Base-by-base conservation (phyloP, 306 rosid genomes). In the Aeschynomene evenia region DNA sequence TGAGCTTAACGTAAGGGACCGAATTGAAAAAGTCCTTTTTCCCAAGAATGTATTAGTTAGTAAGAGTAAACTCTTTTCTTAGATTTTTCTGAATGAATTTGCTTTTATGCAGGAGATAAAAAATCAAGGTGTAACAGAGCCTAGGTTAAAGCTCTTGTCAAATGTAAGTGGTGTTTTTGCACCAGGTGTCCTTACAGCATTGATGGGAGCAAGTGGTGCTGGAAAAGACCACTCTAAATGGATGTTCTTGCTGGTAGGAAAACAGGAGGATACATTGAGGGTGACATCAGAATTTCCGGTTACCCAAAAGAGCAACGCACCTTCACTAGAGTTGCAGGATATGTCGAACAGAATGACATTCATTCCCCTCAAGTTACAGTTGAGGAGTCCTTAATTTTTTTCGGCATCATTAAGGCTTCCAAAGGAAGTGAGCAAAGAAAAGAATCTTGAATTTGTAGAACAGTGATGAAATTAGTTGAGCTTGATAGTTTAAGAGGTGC, bases 231-330 rank as follows among this genome's bases (percentile, higher is more conserved):
- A 91, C 97, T 63, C 64, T 91, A 74, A n/a, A 88, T 91, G 97
- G 97, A 91, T 65, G 97, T 91, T 28, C 91, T 91, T 34, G 96
- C 97, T 16, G 97, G 96, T 22, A 86, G 97, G 81, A 91, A 91
- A 81, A 88, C 97, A 8, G 97, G 92, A 49, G 96, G 96, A 14
- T 86, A 86, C 71, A 85, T 88, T 16, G 96, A 91, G 76, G 97
- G 97, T 13, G 88, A 85, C 4, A 74, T 91, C 55, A 86, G 28
- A 63, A 88, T 88, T 70, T 91, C 97, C 19, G 97, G 97, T 49
- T 40, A 85, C 77, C 83, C 87, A 18, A 91, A 91, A 85, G 91
- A 76, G 79, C 96, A 91, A 71, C 78, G 66, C 28, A 85, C 92
- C 15, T 86, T 91, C 75, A 92, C 97, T 12, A 88, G 96, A 77